phyloP scores from a whole-genome alignment of 2,329 filamentous ascomycete species.

The Nectriaceae sp. region DNA sequence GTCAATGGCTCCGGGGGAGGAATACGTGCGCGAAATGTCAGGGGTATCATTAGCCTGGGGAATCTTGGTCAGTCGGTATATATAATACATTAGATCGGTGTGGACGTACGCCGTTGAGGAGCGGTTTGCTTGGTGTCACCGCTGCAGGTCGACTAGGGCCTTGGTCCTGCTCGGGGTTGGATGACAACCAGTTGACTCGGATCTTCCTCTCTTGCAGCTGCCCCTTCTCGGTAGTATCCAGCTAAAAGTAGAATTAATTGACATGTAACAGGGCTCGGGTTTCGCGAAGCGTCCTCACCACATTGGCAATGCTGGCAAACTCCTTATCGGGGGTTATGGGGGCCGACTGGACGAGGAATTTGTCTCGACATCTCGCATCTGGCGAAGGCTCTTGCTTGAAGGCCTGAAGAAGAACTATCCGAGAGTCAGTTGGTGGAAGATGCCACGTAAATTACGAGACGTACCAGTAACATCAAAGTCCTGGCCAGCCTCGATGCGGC shows the following conservation, averaged over 20 bases:
- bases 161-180: conserved; percentile 48
- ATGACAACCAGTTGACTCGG: conserved; percentile 79
- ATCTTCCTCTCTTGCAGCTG: conserved; percentile 94
- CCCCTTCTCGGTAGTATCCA: conserved; percentile 76
- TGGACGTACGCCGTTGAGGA: conserved; percentile 43
- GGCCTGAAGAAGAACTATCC: conserved; percentile 84
- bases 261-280: background rate
- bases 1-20: conserved; percentile 44
- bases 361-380: conserved; percentile 92
- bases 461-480: conserved; percentile 91
- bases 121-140: conserved; percentile 45
- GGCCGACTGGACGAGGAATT: conserved; percentile 95
- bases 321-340: conserved; percentile 82
- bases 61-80: conserved; percentile 10
- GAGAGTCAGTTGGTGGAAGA: conserved; percentile 12
- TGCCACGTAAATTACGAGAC: conserved; percentile 23
- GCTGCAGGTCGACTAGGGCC: conserved; percentile 23
- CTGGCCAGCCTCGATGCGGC: conserved; percentile 87
- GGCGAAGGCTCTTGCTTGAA: conserved; percentile 93
- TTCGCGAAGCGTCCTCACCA: conserved; percentile 59
- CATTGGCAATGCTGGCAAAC: conserved; percentile 74
- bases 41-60: conserved; percentile 43
- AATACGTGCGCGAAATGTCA: conserved; percentile 46
- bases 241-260: conserved; percentile 51
- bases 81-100: no score